Conservation (phyloP, 1,284 basidiomycete species). For the Ustilago xerochloae region DNA sequence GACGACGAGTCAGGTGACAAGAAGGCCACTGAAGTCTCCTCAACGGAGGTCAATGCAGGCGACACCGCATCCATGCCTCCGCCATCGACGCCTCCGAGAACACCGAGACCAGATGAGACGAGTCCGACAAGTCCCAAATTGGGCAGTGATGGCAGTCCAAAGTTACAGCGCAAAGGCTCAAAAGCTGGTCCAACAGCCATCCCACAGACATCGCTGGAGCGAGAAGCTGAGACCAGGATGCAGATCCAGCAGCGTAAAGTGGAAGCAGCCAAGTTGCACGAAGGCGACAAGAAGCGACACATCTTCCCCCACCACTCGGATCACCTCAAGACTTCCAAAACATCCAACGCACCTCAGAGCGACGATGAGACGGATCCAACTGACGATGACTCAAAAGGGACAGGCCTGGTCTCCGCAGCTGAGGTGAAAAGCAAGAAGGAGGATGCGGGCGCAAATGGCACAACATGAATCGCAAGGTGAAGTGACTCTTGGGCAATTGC, state of each 20-base stretch:
- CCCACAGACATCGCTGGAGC: conserved; percentile 33
- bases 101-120: background rate
- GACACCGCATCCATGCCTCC: background rate
- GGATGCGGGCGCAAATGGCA: background rate
- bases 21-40: background rate
- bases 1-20: conserved; percentile 1
- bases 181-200: conserved; percentile 28
- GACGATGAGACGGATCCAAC: conserved; percentile 25
- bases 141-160: conserved; percentile 17
- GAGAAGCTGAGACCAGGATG: conserved; percentile 31
- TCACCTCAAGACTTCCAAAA: conserved; percentile 21
- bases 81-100: conserved; percentile 2
- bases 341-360: background rate
- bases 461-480: background rate
- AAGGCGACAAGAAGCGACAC: conserved; percentile 29
- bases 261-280: conserved; percentile 38
- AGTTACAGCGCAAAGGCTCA: conserved; percentile 34
- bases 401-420: background rate
- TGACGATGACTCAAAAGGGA: conserved; percentile 11
- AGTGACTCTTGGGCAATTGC: no score
- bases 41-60: background rate
- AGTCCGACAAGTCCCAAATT: background rate
- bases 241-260: conserved; percentile 44
- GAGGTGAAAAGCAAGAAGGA: background rate
- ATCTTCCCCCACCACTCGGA: conserved; percentile 17